Percentiles rank a stretch among this genome's conserved stretches.
These are phyloP conservation scores for Dryadomyces quercivorus DNA, from an alignment of 2,329 filamentous ascomycete species.

Conservation along the genomic window DNA sequence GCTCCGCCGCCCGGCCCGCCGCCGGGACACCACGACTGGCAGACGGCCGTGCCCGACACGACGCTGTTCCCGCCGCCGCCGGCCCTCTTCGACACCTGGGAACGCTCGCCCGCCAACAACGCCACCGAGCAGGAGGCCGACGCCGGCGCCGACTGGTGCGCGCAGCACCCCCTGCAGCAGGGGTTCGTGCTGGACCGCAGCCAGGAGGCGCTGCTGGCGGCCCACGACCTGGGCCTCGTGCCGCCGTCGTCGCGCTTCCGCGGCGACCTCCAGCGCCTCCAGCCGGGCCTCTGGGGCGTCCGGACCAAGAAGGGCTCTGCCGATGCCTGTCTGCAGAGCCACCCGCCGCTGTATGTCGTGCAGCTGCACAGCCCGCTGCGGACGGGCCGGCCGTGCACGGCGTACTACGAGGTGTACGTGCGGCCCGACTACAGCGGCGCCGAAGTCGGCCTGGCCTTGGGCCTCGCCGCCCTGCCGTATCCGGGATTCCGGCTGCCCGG, in stretches of 20 bases:
- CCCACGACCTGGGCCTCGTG: slow-evolving; percentile 42
- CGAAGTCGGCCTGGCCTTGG: slow-evolving; percentile 48
- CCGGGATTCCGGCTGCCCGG: slow-evolving; percentile 67
- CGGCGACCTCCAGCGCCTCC: slow-evolving; percentile 31
- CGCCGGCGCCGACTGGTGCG: slow-evolving; percentile 55
- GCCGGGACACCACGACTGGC: slow-evolving; percentile 50
- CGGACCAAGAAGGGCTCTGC: slow-evolving; percentile 27
- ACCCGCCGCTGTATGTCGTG: slow-evolving; percentile 56
- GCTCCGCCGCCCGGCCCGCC: slow-evolving; percentile 21
- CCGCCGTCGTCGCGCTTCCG: slow-evolving; percentile 33
- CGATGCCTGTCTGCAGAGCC: slow-evolving; percentile 54
- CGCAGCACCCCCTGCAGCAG: slow-evolving; percentile 41
- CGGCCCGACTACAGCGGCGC: slow-evolving; percentile 22
- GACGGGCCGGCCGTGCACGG: slow-evolving; percentile 10
- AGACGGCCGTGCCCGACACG: slow-evolving; percentile 57
- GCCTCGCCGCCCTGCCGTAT: slow-evolving; percentile 63
- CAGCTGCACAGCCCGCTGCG: slow-evolving; percentile 40
- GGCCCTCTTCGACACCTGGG: slow-evolving; percentile 49
- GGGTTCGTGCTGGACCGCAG: slow-evolving; percentile 28
- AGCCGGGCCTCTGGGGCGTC: slow-evolving; percentile 41
- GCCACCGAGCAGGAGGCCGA: slow-evolving; percentile 34
- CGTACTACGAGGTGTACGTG: slow-evolving; percentile 63
- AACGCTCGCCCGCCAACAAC: slow-evolving; percentile 57
- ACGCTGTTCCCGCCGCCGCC: slow-evolving; percentile 62
- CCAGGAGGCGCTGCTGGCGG: slow-evolving; percentile 23